phyloP scores from a whole-genome alignment of 1,139 yeast species.

The Pichia sp. region DNA sequence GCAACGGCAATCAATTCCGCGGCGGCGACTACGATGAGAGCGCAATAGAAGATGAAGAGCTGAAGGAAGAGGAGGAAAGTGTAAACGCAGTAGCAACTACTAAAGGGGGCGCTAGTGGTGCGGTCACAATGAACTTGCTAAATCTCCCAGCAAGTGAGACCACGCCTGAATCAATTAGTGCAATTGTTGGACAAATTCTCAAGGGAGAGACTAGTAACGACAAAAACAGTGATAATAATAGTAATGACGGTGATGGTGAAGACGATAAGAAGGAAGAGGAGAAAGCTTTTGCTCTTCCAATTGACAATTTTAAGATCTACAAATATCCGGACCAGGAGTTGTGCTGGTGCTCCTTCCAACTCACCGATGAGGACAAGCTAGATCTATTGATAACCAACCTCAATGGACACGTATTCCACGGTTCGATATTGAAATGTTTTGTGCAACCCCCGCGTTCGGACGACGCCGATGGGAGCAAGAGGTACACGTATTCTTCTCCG shows the following conservation, averaged over 20 bases:
- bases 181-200: neutral
- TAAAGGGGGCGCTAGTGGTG: neutral
- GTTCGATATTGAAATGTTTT: constrained; percentile 18
- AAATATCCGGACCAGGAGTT: constrained; percentile 16
- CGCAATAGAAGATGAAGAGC: neutral
- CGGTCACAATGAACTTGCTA: neutral
- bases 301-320: constrained; percentile 17
- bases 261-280: too few relatives aligned
- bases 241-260: too few relatives aligned
- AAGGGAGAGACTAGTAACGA: neutral
- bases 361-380: constrained; percentile 10
- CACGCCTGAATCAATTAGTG: neutral
- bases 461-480: neutral
- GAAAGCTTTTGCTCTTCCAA: neutral
- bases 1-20: neutral
- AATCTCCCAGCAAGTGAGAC: neutral
- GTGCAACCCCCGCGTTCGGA: constrained; percentile 8
- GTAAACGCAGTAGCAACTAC: neutral
- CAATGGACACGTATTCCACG: constrained; percentile 22
- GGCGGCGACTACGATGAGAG: neutral
- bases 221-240: too few relatives aligned
- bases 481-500: neutral
- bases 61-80: neutral
- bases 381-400: constrained; percentile 14
- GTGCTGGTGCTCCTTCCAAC: constrained; percentile 21